These are phyloP conservation scores for Scheffersomyces segobiensis DNA, from an alignment of 1,139 yeast species.

Conservation along the genomic window DNA sequence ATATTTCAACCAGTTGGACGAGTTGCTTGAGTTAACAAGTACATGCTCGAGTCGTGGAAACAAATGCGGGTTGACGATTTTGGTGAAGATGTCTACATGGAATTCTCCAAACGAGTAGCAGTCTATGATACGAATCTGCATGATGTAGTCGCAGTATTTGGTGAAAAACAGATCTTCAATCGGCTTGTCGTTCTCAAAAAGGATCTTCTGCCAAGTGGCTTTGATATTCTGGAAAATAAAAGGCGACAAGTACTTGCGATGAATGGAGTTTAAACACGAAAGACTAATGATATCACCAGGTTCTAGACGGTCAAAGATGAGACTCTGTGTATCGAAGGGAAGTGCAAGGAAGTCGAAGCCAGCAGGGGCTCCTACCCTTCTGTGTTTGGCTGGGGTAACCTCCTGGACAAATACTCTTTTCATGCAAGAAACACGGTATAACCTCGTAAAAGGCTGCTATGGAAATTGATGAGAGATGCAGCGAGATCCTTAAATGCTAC, in stretches of 20 bases:
- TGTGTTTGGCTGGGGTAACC: not conserved
- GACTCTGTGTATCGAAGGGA: slow-evolving; percentile 29
- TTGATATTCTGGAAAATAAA: slow-evolving; percentile 26
- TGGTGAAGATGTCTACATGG: slow-evolving; percentile 34
- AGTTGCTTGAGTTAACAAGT: slow-evolving; percentile 33
- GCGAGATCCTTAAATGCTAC: not conserved
- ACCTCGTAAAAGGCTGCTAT: not conserved
- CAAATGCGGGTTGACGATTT: slow-evolving; percentile 12
- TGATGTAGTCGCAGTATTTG: slow-evolving; percentile 11
- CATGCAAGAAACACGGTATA: not conserved
- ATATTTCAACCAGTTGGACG: slow-evolving; percentile 47
- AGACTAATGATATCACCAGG: slow-evolving; percentile 25
- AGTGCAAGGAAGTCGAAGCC: slow-evolving; percentile 15
- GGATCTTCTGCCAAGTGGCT: slow-evolving; percentile 32
- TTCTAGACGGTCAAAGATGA: slow-evolving; percentile 19
- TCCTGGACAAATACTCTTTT: not conserved
- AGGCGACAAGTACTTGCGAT: slow-evolving; percentile 20
- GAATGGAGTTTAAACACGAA: slow-evolving; percentile 18
- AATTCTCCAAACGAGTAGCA: slow-evolving; percentile 44
- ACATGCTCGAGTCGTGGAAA: slow-evolving; percentile 25
- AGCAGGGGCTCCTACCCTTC: not conserved
- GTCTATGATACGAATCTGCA: slow-evolving; percentile 30
- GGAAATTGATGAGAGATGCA: not conserved
- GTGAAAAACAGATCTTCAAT: slow-evolving; percentile 6
- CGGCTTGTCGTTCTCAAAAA: slow-evolving; percentile 4